Evolutionary conservation across 2,329 filamentous ascomycete species (phyloP).

Genomic region (Sphaerulina musiva): DNA sequence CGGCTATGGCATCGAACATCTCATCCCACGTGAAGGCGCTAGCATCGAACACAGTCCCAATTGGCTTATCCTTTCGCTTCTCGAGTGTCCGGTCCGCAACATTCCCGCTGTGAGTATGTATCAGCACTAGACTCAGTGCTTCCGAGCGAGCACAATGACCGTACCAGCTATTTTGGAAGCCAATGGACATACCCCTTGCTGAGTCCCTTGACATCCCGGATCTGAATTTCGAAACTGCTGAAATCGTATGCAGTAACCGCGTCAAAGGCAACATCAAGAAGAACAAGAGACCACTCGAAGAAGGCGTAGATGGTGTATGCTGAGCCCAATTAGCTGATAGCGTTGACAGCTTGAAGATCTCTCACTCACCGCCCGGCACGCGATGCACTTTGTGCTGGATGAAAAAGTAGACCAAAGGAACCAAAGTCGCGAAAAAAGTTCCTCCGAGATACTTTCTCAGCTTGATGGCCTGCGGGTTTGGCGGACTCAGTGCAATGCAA

Average conservation of each 20-base stretch:
- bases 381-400: slow-evolving; percentile 98
- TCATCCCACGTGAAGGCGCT: slow-evolving; percentile 64
- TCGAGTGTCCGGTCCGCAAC: slow-evolving; percentile 29
- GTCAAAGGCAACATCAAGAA: slow-evolving; percentile 95
- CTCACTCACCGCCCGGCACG: slow-evolving; percentile 72
- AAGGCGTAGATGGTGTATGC: slow-evolving; percentile 97
- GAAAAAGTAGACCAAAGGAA: slow-evolving; percentile 92
- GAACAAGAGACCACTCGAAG: slow-evolving; percentile 92
- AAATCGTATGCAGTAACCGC: slow-evolving; percentile 92
- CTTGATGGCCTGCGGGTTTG: slow-evolving; percentile 73
- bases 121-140: slow-evolving; percentile 5
- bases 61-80: slow-evolving; percentile 61
- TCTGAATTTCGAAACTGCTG: slow-evolving; percentile 73
- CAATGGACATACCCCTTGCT: slow-evolving; percentile 98
- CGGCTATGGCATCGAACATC: slow-evolving; percentile 72
- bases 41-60: slow-evolving; percentile 61
- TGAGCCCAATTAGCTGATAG: slow-evolving; percentile 36
- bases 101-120: slow-evolving; percentile 24
- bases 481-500: slow-evolving; percentile 79
- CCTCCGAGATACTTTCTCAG: slow-evolving; percentile 80
- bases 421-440: slow-evolving; percentile 82
- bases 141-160: slow-evolving; percentile 39
- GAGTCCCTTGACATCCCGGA: slow-evolving; percentile 81
- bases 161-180: slow-evolving; percentile 75
- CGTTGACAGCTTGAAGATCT: background rate